Base-by-base conservation (phyloP, 1,284 basidiomycete genomes). In the Porodaedalea pini region DNA sequence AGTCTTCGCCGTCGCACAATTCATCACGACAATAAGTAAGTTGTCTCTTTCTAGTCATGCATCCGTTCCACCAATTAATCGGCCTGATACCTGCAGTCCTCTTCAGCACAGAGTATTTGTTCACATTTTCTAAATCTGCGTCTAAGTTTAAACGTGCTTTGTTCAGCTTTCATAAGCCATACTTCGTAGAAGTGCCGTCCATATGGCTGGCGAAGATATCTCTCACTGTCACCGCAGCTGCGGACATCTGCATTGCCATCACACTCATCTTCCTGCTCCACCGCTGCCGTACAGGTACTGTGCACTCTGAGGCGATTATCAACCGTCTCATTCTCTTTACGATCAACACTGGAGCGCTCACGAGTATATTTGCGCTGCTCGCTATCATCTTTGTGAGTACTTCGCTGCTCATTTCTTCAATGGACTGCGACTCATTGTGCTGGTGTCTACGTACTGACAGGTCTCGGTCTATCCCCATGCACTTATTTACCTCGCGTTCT, bases 321-420 rank as follows among this genome's bases (percentile, higher is more conserved):
- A 62, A 57, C 31, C 49, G 51, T 1, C 51, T 62, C 27, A 61
- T 62, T 31, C 6, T 58, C 2, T 62, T 61, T 49, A 61, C 56
- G 15, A 40, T 62, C 7, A 57, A 62, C 51, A 62, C 59, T 17
- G 59, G 59, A 32, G 19, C 56, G 8, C 23, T 62, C 1, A 62
- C 61, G 56, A 62, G 58, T 39, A n/a, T 61, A 5, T 51, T 41
- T 31, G 56, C 59, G 11, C 19, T 57, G 6, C 36, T 57, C 17
- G 34, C 56, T 39, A 39, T 62, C 21, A 56, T 61, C 49, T 56
- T 49, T 31, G 54, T 56, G 29, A 21, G 54, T 37, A 34, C 21
- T 4, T 19, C 49, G 19, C 5, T 43, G 15, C 15, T 32, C 19
- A 5, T 13, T 23, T 31, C 17, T 44, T 25, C 13, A 21, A 13